Conservation (phyloP, 75 land plant species). For the Chamaecyparis obtusa region DNA sequence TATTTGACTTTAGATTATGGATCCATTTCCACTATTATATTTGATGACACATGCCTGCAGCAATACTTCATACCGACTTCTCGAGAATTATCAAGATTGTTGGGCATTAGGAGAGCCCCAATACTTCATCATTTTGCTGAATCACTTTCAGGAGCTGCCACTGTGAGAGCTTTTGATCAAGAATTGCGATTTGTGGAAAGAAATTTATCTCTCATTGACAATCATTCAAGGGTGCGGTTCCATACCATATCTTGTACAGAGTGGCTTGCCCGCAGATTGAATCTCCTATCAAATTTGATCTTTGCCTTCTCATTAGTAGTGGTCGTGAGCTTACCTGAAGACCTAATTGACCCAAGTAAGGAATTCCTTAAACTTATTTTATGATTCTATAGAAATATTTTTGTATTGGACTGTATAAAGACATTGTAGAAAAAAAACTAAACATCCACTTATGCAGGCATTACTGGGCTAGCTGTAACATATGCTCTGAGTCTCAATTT, state of each 20-base stretch:
- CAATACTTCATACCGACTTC: slow-evolving; percentile 86
- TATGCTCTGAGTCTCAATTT: slow-evolving; percentile 74
- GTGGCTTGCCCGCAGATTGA: slow-evolving; percentile 85
- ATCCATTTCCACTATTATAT: neutral
- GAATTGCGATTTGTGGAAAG: slow-evolving; percentile 49
- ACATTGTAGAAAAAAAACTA: neutral
- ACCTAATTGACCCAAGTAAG: slow-evolving; percentile 72
- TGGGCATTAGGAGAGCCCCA: slow-evolving; percentile 71
- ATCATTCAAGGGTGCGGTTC: slow-evolving; percentile 77
- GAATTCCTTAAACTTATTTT: slow-evolving; percentile 3
- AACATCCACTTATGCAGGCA: slow-evolving; percentile 44
- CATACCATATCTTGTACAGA: slow-evolving; percentile 78
- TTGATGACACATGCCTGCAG: slow-evolving; percentile 38
- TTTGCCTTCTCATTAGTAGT: slow-evolving; percentile 77
- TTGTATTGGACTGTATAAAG: neutral
- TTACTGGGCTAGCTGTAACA: slow-evolving; percentile 93
- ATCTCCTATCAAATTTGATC: slow-evolving; percentile 71
- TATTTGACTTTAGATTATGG: neutral
- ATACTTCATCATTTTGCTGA: slow-evolving; percentile 92
- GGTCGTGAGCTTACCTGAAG: slow-evolving; percentile 76
- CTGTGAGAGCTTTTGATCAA: slow-evolving; percentile 78
- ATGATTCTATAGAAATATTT: neutral
- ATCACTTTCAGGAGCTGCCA: slow-evolving; percentile 73
- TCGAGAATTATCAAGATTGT: slow-evolving; percentile 75
- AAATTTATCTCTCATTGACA: slow-evolving; percentile 54